Conservation (phyloP, 164 flowering plant genomes). For the Vitis rotundifolia region DNA sequence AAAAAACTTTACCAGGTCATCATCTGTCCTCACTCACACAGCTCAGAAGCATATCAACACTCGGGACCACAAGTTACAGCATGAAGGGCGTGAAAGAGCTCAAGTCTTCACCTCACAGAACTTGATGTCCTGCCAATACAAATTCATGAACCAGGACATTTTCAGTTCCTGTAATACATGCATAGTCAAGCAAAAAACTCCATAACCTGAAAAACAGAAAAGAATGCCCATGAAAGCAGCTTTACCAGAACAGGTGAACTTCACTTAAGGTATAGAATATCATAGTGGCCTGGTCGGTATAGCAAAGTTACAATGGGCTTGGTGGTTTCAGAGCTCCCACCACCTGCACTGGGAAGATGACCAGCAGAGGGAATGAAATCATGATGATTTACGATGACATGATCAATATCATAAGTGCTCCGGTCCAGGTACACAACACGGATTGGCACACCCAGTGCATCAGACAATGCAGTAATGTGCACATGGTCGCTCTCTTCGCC, state of each 20-base stretch:
- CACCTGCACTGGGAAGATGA: slow-evolving; percentile 21
- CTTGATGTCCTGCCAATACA: too few relatives aligned
- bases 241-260: slow-evolving; percentile 24
- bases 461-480: slow-evolving; percentile 90
- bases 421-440: slow-evolving; percentile 96
- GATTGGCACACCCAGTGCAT: slow-evolving; percentile 89
- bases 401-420: slow-evolving; percentile 72
- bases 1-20: slow-evolving; percentile 1
- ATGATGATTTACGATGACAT: slow-evolving; percentile 85
- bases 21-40: background rate
- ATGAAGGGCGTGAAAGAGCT: background rate
- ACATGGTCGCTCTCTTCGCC: slow-evolving; percentile 99
- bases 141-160: too few relatives aligned
- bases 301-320: slow-evolving; percentile 73
- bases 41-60: slow-evolving; percentile 5
- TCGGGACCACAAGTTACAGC: slow-evolving; percentile 4
- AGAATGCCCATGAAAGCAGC: slow-evolving; percentile 10
- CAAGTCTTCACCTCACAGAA: too few relatives aligned
- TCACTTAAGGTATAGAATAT: slow-evolving; percentile 83
- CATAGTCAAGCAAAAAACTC: background rate
- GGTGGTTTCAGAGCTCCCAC: slow-evolving; percentile 21
- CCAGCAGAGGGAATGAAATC: slow-evolving; percentile 63
- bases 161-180: background rate
- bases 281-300: slow-evolving; percentile 96
- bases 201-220: background rate